phyloP scores from a whole-genome alignment of 2,329 filamentous ascomycete genomes.

The Laburnicola sp. region DNA sequence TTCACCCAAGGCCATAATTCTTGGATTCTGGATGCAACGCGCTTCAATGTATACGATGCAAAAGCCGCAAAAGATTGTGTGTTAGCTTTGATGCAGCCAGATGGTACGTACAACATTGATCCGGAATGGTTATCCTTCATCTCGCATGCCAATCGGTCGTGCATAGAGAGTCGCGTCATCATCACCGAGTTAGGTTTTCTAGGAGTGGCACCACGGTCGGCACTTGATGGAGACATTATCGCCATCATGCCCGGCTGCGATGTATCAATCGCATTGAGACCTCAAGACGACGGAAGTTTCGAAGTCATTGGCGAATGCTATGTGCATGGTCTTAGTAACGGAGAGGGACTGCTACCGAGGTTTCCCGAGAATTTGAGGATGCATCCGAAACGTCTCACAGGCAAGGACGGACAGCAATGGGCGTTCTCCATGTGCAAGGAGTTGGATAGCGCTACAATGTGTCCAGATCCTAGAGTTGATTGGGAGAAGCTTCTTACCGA shows the following conservation, averaged over 20 bases:
- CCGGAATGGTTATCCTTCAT: not conserved
- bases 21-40: not conserved
- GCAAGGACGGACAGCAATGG: not conserved
- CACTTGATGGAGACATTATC: conserved; percentile 2
- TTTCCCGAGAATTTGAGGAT: not conserved
- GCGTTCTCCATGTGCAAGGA: not conserved
- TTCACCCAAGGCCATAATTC: not conserved
- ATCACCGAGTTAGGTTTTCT: not conserved
- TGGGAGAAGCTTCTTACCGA: not conserved
- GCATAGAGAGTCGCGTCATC: not conserved
- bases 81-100: not conserved
- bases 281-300: not conserved
- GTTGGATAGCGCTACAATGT: not conserved
- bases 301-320: conserved; percentile 4
- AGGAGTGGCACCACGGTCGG: not conserved
- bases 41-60: not conserved
- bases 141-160: not conserved
- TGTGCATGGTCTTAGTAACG: conserved; percentile 4
- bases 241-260: not conserved
- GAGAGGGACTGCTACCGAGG: not conserved
- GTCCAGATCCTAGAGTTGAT: not conserved
- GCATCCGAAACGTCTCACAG: not conserved
- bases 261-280: not conserved
- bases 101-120: not conserved
- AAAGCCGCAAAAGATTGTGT: not conserved